Conservation (phyloP, 1,139 yeast genomes). For the Lodderomyces margitis region DNA sequence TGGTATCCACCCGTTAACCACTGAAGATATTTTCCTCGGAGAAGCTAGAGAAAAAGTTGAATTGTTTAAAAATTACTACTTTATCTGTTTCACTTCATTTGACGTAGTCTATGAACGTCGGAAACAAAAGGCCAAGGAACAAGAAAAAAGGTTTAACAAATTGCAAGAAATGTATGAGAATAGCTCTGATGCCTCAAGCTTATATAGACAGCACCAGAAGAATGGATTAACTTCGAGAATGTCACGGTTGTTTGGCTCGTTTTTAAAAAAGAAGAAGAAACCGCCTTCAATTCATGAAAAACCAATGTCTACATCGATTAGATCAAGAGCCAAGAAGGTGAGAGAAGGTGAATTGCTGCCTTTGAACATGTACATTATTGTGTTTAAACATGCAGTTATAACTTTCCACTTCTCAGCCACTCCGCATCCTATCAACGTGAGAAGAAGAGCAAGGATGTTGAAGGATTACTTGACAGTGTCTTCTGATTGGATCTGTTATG, state of each 20-base stretch:
- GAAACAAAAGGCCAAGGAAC: conserved; percentile 46
- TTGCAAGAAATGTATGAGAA: conserved; percentile 38
- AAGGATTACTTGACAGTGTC: conserved; percentile 86
- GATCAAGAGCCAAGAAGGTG: conserved; percentile 32
- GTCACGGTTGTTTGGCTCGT: conserved; percentile 3
- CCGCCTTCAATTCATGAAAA: conserved; percentile 14
- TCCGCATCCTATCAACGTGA: conserved; percentile 93
- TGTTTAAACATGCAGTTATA: conserved; percentile 84
- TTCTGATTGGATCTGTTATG: conserved; percentile 97
- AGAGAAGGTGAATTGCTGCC: conserved; percentile 84
- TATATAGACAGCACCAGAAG: conserved; percentile 20
- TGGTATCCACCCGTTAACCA: conserved; percentile 92
- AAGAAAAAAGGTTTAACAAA: conserved; percentile 39
- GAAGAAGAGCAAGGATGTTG: conserved; percentile 85
- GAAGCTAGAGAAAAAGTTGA: conserved; percentile 96
- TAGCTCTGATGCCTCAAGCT: conserved; percentile 15
- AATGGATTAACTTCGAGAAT: conserved; percentile 6
- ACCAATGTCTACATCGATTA: conserved; percentile 22
- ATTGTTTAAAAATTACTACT: conserved; percentile 81
- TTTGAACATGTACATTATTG: conserved; percentile 87
- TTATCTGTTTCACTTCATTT: conserved; percentile 90
- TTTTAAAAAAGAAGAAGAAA: conserved; percentile 9
- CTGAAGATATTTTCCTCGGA: conserved; percentile 92
- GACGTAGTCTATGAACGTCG: conserved; percentile 77
- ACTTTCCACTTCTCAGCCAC: conserved; percentile 95